Evolutionary conservation across 2,329 filamentous ascomycete genomes (phyloP).

Genomic region (Anthostomella pinea): DNA sequence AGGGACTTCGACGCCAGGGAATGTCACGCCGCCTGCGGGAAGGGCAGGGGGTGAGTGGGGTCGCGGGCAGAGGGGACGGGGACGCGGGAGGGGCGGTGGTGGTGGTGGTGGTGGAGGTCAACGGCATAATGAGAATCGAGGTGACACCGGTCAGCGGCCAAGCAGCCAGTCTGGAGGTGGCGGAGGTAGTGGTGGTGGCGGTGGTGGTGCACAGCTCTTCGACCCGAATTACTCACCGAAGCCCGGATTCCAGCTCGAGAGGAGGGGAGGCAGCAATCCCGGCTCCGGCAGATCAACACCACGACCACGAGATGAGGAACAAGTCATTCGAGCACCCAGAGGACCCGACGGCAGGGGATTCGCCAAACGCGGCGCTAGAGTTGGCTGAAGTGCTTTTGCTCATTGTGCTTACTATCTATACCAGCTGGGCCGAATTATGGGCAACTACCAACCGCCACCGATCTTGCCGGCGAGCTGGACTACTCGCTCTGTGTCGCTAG

Average conservation of each 20-base stretch:
- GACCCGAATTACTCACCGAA: slow-evolving; percentile 72
- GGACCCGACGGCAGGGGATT: slow-evolving; percentile 80
- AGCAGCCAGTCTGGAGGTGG: slow-evolving; percentile 32
- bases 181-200: no score
- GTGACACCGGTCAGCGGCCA: slow-evolving; percentile 23
- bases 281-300: slow-evolving; percentile 44
- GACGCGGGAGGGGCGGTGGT: slow-evolving; percentile 42
- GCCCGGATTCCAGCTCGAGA: slow-evolving; percentile 50
- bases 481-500: slow-evolving; percentile 73
- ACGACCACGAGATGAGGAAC: slow-evolving; percentile 58
- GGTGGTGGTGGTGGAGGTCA: slow-evolving; percentile 34
- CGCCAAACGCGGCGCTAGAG: slow-evolving; percentile 58
- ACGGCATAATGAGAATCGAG: slow-evolving; percentile 23
- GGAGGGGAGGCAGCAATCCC: slow-evolving; percentile 39
- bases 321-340: slow-evolving; percentile 69
- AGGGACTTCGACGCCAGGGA: slow-evolving; percentile 60
- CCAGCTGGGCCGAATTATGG: slow-evolving; percentile 10
- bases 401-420: slow-evolving; percentile 25
- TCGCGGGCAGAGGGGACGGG: slow-evolving; percentile 49
- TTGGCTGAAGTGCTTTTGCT: slow-evolving; percentile 36
- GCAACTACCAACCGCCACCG: slow-evolving; percentile 81
- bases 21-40: slow-evolving; percentile 58
- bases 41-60: slow-evolving; percentile 43
- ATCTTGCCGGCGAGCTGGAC: slow-evolving; percentile 86
- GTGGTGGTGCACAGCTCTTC: no score